Percentiles rank a stretch among this genome's conserved stretches.
phyloP scores from a whole-genome alignment of 331 rosid genomes.

The Arachis monticola region DNA sequence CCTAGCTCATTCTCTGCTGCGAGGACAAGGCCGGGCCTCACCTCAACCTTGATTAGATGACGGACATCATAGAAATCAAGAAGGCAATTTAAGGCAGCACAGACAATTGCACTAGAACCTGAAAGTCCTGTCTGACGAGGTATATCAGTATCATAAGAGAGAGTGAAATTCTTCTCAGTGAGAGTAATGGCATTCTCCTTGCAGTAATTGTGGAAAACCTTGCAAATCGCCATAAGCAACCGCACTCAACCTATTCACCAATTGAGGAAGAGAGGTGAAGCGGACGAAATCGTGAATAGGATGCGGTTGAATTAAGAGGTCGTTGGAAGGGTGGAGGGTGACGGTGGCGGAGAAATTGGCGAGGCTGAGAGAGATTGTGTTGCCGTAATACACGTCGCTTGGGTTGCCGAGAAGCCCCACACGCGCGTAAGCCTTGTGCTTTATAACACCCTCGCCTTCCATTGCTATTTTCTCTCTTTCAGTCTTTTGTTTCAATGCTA shows the following conservation, averaged over 20 bases:
- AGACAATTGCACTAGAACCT: conserved; percentile 90
- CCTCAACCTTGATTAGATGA: conserved; percentile 64
- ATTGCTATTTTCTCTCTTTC: neutral
- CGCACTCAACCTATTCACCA: conserved; percentile 71
- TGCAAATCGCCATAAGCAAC: conserved; percentile 84
- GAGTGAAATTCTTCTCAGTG: conserved; percentile 62
- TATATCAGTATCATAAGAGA: conserved; percentile 84
- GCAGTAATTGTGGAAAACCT: conserved; percentile 66
- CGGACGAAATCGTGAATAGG: conserved; percentile 72
- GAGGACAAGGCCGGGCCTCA: conserved; percentile 79
- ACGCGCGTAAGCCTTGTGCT: conserved; percentile 72
- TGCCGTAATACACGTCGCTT: conserved; percentile 83
- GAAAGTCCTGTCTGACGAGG: conserved; percentile 99
- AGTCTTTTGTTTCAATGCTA: neutral
- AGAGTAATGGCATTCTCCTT: conserved; percentile 52
- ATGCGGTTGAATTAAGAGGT: conserved; percentile 74
- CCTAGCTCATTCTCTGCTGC: conserved; percentile 88
- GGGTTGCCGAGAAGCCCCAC: conserved; percentile 91
- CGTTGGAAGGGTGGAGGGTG: conserved; percentile 56
- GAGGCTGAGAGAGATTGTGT: conserved; percentile 64
- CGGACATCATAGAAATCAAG: conserved; percentile 83
- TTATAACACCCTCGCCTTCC: conserved; percentile 6
- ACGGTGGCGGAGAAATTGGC: conserved; percentile 80
- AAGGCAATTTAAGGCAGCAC: conserved; percentile 87
- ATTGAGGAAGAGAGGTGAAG: conserved; percentile 56